Evolutionary conservation across 225 moss, liverwort and hornwort genomes (phyloP).

Genomic region (Asterella californica): DNA sequence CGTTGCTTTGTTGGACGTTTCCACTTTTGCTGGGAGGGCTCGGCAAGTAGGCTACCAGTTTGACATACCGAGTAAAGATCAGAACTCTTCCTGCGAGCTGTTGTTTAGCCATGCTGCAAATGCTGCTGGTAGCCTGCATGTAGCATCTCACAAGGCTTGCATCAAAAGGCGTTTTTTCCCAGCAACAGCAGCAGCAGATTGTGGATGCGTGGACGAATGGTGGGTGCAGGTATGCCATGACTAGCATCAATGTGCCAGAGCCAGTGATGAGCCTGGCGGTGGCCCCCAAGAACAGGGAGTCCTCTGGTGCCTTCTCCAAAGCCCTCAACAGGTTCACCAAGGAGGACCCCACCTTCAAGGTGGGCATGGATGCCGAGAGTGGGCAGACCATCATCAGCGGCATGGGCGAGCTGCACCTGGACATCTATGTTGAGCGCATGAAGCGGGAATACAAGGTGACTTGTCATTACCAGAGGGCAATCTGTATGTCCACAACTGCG

Average conservation of each 20-base stretch:
- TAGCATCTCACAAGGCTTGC: slow-evolving; percentile 85
- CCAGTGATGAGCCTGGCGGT: slow-evolving; percentile 82
- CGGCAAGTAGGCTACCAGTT: too few relatives aligned
- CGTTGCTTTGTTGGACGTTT: too few relatives aligned
- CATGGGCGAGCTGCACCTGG: slow-evolving; percentile 93
- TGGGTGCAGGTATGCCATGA: too few relatives aligned
- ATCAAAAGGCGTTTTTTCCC: slow-evolving; percentile 79
- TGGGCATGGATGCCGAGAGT: slow-evolving; percentile 87
- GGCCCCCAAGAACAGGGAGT: slow-evolving; percentile 87
- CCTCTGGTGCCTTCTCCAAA: slow-evolving; percentile 77
- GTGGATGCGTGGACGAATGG: slow-evolving; percentile 86
- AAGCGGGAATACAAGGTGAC: slow-evolving; percentile 85
- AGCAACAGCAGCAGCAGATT: slow-evolving; percentile 62
- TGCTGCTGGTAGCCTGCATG: too few relatives aligned
- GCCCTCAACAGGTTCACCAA: slow-evolving; percentile 82
- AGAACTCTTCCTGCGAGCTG: too few relatives aligned
- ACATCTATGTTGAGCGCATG: slow-evolving; percentile 83
- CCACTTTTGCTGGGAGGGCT: too few relatives aligned
- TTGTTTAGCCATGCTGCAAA: too few relatives aligned
- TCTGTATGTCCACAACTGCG: too few relatives aligned
- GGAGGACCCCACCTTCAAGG: slow-evolving; percentile 90
- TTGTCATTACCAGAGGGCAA: not conserved
- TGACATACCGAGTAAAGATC: too few relatives aligned
- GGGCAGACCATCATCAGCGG: slow-evolving; percentile 96
- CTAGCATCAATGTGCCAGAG: slow-evolving; percentile 89